Conservation (phyloP, 805 yeast genomes). For the Yarrowia osloensis region DNA sequence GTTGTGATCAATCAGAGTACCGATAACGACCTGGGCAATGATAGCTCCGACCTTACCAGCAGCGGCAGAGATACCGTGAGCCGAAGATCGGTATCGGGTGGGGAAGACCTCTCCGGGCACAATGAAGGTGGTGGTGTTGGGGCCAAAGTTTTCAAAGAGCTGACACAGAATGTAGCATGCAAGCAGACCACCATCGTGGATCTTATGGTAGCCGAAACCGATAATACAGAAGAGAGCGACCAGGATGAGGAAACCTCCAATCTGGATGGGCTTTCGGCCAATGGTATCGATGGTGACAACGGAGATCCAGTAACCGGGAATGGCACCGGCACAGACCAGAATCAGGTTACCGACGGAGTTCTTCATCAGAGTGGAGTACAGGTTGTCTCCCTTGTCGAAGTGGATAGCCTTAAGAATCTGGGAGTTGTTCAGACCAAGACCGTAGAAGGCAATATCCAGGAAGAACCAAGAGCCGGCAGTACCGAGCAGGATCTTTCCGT, state of each 20-base stretch:
- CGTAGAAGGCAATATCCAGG: slow-evolving; percentile 65
- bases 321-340: slow-evolving; percentile 86
- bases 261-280: slow-evolving; percentile 61
- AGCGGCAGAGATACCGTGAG: slow-evolving; percentile 68
- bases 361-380: slow-evolving; percentile 54
- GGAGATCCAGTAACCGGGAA: slow-evolving; percentile 65
- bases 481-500: slow-evolving; percentile 68
- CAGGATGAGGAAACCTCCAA: slow-evolving; percentile 57
- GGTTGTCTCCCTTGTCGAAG: slow-evolving; percentile 64
- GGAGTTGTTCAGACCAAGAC: slow-evolving; percentile 58
- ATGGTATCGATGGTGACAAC: slow-evolving; percentile 55
- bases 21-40: slow-evolving; percentile 45
- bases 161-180: slow-evolving; percentile 61
- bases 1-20: slow-evolving; percentile 78
- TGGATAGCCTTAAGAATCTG: slow-evolving; percentile 53
- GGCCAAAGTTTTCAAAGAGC: slow-evolving; percentile 69
- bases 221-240: slow-evolving; percentile 57
- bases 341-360: slow-evolving; percentile 82
- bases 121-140: slow-evolving; percentile 64
- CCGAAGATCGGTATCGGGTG: slow-evolving; percentile 64
- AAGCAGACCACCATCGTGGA: slow-evolving; percentile 44
- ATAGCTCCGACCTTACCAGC: slow-evolving; percentile 66
- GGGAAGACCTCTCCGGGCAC: slow-evolving; percentile 69
- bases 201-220: slow-evolving; percentile 54
- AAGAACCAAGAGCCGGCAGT: slow-evolving; percentile 63